Conservation (phyloP, 495 filamentous ascomycete genomes). For the Pyronema omphalodes region DNA sequence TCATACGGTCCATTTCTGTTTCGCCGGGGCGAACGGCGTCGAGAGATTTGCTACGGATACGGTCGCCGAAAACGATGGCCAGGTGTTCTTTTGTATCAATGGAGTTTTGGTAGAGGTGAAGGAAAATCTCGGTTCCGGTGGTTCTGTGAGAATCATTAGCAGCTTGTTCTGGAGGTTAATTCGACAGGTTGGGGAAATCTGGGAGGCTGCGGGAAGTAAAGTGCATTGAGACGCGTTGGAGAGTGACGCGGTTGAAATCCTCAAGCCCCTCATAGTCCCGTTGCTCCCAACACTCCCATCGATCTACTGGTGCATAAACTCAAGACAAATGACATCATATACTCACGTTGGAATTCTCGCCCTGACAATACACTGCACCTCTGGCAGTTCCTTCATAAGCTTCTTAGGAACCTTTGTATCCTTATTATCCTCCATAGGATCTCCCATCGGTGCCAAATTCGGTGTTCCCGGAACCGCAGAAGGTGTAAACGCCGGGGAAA, state of each 20-base stretch:
- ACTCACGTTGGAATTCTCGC: slow-evolving; percentile 56
- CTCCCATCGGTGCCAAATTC: slow-evolving; percentile 34
- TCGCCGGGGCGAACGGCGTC: slow-evolving; percentile 70
- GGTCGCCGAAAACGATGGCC: slow-evolving; percentile 86
- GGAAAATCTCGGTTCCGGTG: slow-evolving; percentile 83
- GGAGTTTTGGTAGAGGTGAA: slow-evolving; percentile 86
- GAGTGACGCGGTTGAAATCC: background rate
- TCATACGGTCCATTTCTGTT: slow-evolving; percentile 91
- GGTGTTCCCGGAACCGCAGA: slow-evolving; percentile 48
- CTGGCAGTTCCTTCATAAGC: slow-evolving; percentile 47
- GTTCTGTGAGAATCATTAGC: slow-evolving; percentile 28
- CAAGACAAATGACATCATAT: background rate
- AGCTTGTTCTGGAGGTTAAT: background rate
- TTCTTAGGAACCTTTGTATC: slow-evolving; percentile 39
- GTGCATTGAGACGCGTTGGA: too few relatives aligned
- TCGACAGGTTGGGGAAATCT: too few relatives aligned
- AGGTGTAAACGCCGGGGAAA: slow-evolving; percentile 65
- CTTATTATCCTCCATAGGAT: slow-evolving; percentile 31
- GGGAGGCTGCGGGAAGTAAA: background rate
- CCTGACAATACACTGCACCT: slow-evolving; percentile 65
- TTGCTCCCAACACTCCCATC: background rate
- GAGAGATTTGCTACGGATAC: slow-evolving; percentile 62
- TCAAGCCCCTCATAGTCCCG: too few relatives aligned
- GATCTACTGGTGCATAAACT: too few relatives aligned
- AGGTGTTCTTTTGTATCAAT: slow-evolving; percentile 90